Base-by-base conservation (phyloP, 169 alveolate genomes). In the Theileria sp. region DNA sequence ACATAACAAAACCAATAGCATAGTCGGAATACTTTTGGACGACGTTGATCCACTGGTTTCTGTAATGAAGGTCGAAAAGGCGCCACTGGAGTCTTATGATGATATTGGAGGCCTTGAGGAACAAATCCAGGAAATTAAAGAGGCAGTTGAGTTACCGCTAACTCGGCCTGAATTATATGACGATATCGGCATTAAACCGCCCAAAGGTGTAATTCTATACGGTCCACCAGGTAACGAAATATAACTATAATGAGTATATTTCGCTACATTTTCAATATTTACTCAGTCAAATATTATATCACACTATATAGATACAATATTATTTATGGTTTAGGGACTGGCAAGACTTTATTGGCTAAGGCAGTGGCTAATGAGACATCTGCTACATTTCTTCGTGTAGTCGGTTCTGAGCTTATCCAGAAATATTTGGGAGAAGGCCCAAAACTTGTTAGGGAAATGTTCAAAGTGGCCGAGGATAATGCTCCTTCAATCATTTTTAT, bases 91-190 rank as follows among this genome's bases (percentile, higher is more conserved):
- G 87, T 94, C 99, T 7, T 98, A 98, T 90, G 98, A 98, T 19
- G 99, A 98, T 86, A 97, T 98, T 66, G 99, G 99, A 34, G 99
- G 99, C 0, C 92, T 98, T 30, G 99, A 98, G 80, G 94, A 96
- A 44, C 99, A 98, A 87, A 97, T 98, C 62, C 96, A 97, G 88
- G 98, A 95, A 76, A 90, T 95, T 65, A 95, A 95, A 75, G 98
- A 95, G 79, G 96, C 98, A 19, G 98, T 96, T n/a, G 98, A 96
- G 87, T 94, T 98, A 66, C 99, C 99, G 0, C 92, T 97, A 84
- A 97, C 99, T 2, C 98, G 98, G 86, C 99, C 99, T 8, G 99
- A 98, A 92, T 91, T 97, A 66, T 98, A 97, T 90, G 99, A 97
- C 92, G 99, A 98, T 77, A 96, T 98, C 76, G 99, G 99, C 23